phyloP scores from a whole-genome alignment of 768 basidiomycete species.

The Leccinum subgranulosum region DNA sequence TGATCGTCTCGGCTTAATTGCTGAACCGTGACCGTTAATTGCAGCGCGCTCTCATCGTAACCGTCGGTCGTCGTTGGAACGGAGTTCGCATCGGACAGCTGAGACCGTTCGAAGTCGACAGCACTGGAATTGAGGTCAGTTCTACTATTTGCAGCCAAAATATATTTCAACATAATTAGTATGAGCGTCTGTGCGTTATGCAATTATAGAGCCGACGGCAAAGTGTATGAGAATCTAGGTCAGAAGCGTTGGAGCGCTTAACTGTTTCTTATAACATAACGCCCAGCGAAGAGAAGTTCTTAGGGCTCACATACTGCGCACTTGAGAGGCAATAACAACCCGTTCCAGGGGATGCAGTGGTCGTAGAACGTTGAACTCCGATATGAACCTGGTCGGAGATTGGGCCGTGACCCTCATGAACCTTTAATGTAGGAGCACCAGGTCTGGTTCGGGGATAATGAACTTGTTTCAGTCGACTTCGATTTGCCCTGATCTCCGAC shows the following conservation, averaged over 20 bases:
- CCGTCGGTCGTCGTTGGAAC: constrained; percentile 1
- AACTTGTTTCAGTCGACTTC: not conserved
- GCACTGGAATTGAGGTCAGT: not conserved
- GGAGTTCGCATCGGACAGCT: not conserved
- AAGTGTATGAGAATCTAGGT: not conserved
- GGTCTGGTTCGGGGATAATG: not conserved
- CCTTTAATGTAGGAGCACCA: not conserved
- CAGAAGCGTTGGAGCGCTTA: not conserved
- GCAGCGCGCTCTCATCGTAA: not conserved
- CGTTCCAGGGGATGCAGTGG: not conserved
- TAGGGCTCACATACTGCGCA: not conserved
- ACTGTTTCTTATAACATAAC: no score
- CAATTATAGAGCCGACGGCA: not conserved
- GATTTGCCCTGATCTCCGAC: constrained; percentile 1
- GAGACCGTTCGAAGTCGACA: not conserved
- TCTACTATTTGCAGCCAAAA: not conserved
- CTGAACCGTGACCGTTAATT: not conserved
- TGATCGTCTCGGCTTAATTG: not conserved
- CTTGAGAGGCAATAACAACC: not conserved
- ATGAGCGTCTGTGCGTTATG: not conserved
- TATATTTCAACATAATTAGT: not conserved
- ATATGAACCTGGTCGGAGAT: not conserved
- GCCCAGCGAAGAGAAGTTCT: not conserved
- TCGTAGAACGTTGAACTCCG: not conserved
- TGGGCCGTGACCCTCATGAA: not conserved